Percentiles rank a stretch among this genome's conserved stretches.
Conservation (phyloP, 257 asterid genomes). For the Apocynum venetum region DNA sequence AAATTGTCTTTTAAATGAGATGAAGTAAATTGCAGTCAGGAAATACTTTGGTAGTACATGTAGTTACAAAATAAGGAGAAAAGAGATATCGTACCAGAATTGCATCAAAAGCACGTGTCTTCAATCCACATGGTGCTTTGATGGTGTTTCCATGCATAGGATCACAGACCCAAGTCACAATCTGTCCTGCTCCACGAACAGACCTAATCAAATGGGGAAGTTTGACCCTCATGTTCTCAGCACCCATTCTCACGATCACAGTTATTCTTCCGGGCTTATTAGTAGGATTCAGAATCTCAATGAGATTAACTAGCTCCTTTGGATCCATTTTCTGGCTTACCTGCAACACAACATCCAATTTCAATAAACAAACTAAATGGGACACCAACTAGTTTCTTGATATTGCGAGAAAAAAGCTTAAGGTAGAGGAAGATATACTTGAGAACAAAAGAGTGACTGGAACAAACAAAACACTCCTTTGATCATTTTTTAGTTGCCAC, state of each 20-base stretch:
- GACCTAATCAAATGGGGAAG: slow-evolving; percentile 80
- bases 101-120: slow-evolving; percentile 81
- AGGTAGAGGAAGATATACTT: neutral
- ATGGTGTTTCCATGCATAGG: slow-evolving; percentile 92
- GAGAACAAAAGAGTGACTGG: neutral
- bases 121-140: slow-evolving; percentile 85
- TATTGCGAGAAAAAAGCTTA: neutral
- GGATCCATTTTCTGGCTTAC: slow-evolving; percentile 95
- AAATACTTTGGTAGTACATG: neutral
- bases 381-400: slow-evolving; percentile 2
- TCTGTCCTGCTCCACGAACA: slow-evolving; percentile 73
- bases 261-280: slow-evolving; percentile 87
- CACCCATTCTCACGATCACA: slow-evolving; percentile 78
- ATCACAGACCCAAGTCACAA: slow-evolving; percentile 87
- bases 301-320: slow-evolving; percentile 58
- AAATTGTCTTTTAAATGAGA: neutral
- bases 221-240: slow-evolving; percentile 86
- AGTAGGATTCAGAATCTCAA: slow-evolving; percentile 60
- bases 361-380: neutral
- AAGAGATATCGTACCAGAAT: slow-evolving; percentile 52
- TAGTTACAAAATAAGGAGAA: slow-evolving; percentile 12
- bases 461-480: neutral
- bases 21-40: neutral
- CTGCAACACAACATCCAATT: slow-evolving; percentile 34
- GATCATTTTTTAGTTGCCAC: too few relatives aligned